phyloP scores from a whole-genome alignment of 768 basidiomycete species.

The Calocybe indica region DNA sequence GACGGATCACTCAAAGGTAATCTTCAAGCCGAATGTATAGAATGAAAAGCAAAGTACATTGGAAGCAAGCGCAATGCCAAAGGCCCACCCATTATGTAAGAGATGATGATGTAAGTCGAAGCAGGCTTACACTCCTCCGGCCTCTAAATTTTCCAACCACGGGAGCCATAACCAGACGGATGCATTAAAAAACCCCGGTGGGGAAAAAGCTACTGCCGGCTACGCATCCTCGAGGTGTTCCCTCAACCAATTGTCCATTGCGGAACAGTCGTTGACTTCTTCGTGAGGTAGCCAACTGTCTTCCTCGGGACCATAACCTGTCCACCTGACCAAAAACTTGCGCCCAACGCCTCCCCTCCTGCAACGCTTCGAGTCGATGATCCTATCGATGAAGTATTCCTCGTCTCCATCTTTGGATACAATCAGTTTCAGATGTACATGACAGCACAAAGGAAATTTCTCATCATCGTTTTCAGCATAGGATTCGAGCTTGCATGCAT shows the following conservation, averaged over 20 bases:
- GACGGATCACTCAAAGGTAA: too few species aligned
- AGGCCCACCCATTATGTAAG: too few species aligned
- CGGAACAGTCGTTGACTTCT: constrained; percentile 14
- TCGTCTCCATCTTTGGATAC: neutral
- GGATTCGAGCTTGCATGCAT: neutral
- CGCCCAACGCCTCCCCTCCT: constrained; percentile 8
- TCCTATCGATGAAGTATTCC: neutral
- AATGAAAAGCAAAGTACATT: too few species aligned
- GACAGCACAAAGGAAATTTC: neutral
- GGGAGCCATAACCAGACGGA: neutral
- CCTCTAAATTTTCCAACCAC: neutral
- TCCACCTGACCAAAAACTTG: constrained; percentile 18
- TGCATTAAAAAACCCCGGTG: neutral
- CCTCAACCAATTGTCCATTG: constrained; percentile 11
- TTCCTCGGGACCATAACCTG: constrained; percentile 11
- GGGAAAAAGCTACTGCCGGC: neutral
- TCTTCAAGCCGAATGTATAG: too few species aligned
- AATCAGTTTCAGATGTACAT: neutral
- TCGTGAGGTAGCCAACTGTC: neutral
- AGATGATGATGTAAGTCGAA: too few species aligned
- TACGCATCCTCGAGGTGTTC: neutral
- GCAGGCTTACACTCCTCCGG: neutral
- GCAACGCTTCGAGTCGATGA: neutral
- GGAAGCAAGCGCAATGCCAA: too few species aligned
- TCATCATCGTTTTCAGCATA: neutral